phyloP scores from a whole-genome alignment of 208 protist genomes.

The Acanthamoeba lenticulata region DNA sequence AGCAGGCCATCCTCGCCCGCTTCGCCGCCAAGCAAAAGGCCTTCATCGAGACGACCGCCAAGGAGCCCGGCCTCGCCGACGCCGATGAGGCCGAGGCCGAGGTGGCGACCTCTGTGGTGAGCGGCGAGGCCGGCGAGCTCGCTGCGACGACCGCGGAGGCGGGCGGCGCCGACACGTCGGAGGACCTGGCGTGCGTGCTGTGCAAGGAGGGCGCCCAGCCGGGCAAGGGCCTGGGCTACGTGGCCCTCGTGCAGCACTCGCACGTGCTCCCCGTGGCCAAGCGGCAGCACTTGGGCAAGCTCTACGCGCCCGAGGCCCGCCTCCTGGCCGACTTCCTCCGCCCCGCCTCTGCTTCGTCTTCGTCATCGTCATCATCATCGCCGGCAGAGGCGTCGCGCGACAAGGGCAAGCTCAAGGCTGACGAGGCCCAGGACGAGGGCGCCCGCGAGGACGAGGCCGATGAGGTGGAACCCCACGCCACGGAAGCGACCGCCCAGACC shows the following conservation, averaged over 20 bases:
- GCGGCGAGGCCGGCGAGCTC: not conserved
- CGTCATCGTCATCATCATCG: too few relatives aligned
- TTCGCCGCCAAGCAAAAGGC: constrained; percentile 11
- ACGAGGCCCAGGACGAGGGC: not conserved
- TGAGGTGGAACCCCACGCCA: not conserved
- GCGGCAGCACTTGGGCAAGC: not conserved
- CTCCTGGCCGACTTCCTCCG: not conserved
- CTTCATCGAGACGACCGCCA: not conserved
- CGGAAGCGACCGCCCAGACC: not conserved
- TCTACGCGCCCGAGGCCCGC: not conserved
- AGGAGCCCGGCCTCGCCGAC: not conserved
- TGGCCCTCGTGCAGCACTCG: constrained; percentile 33
- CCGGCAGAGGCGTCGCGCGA: too few relatives aligned
- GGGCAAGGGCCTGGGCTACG: not conserved
- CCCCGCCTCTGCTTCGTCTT: not conserved
- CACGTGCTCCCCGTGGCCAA: constrained; percentile 25
- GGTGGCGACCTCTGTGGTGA: not conserved
- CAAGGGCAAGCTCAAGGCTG: too few relatives aligned
- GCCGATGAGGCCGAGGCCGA: not conserved
- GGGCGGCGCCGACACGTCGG: not conserved
- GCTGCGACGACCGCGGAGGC: not conserved
- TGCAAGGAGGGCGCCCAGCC: not conserved
- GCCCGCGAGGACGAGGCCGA: not conserved
- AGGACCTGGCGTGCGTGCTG: not conserved
- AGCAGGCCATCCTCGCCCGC: constrained; percentile 12